Evolutionary conservation across 2,329 filamentous ascomycete genomes (phyloP).

Genomic region (Colletotrichum echinochloae): DNA sequence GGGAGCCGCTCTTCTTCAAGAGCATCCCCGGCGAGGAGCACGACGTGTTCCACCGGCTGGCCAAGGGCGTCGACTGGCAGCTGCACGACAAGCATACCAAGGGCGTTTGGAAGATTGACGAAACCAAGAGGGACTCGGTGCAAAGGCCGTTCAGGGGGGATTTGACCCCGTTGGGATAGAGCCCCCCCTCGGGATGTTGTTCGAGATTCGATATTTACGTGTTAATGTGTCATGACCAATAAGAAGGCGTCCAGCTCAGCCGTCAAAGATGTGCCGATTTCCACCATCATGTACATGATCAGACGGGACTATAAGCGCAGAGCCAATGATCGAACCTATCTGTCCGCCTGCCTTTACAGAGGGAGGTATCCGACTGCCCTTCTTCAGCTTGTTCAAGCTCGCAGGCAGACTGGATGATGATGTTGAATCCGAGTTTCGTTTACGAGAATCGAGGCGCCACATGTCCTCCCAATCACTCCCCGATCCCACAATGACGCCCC

Average conservation of each 20-base stretch:
- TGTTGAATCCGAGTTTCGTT: background rate
- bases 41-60: constrained; percentile 48
- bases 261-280: background rate
- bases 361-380: background rate
- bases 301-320: background rate
- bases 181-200: fast-evolving
- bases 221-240: background rate
- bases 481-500: background rate
- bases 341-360: background rate
- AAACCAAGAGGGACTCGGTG: constrained; percentile 41
- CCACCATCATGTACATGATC: background rate
- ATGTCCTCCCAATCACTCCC: background rate
- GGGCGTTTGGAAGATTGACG: constrained; percentile 54
- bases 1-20: constrained; percentile 56
- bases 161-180: constrained; percentile 48
- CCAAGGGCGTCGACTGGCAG: constrained; percentile 46
- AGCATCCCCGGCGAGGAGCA: constrained; percentile 45
- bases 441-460: background rate
- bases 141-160: constrained; percentile 50
- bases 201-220: background rate
- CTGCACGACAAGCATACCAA: constrained; percentile 52
- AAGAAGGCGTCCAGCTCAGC: background rate
- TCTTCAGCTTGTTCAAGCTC: background rate
- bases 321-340: background rate
- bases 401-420: background rate